These are phyloP conservation scores for Geosmithia putterillii DNA, from an alignment of 2,329 filamentous ascomycete species.

Conservation along the genomic window DNA sequence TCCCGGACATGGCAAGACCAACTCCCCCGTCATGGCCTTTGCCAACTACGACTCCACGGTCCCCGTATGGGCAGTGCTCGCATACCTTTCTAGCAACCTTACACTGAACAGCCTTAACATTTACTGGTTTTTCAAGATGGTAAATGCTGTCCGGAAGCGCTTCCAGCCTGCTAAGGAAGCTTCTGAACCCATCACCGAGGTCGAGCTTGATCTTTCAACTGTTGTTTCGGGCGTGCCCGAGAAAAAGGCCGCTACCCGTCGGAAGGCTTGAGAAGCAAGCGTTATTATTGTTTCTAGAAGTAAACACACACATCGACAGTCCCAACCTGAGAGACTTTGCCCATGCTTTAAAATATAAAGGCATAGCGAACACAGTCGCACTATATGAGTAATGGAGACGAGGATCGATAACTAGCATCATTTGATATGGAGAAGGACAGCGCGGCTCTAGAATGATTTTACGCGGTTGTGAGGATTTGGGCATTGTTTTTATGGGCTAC, in stretches of 20 bases:
- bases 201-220: constrained; percentile 15
- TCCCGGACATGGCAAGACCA: constrained; percentile 16
- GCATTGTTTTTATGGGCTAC: background rate
- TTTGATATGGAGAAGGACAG: too few relatives aligned
- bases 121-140: constrained; percentile 84
- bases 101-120: constrained; percentile 67
- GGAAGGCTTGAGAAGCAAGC: constrained; percentile 13
- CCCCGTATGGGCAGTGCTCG: constrained; percentile 55
- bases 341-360: background rate
- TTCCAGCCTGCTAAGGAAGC: constrained; percentile 41
- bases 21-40: constrained; percentile 23
- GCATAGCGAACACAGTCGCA: background rate
- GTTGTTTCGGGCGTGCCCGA: constrained; percentile 14
- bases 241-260: constrained; percentile 10
- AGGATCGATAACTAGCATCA: too few relatives aligned
- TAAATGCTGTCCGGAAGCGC: constrained; percentile 63
- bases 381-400: background rate
- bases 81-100: constrained; percentile 60
- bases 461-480: too few relatives aligned
- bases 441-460: too few relatives aligned
- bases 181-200: constrained; percentile 13
- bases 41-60: constrained; percentile 36
- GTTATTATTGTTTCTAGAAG: background rate
- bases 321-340: background rate
- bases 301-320: background rate